phyloP scores from a whole-genome alignment of 257 asterid genomes.

The Solanum ossicruentum region DNA sequence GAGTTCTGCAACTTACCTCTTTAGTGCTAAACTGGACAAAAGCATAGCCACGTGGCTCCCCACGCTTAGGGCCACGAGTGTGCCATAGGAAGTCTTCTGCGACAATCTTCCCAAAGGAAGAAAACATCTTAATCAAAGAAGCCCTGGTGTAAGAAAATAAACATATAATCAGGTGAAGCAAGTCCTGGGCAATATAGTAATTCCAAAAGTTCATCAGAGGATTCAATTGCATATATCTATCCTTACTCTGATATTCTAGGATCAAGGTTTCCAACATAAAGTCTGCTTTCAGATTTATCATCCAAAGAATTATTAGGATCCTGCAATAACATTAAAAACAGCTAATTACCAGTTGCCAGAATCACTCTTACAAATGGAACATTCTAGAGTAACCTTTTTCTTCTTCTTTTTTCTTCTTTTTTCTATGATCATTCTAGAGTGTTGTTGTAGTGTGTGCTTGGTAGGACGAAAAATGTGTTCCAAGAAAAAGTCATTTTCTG shows the following conservation, averaged over 20 bases:
- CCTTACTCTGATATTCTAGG: slow-evolving; percentile 71
- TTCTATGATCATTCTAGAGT: neutral
- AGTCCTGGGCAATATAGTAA: neutral
- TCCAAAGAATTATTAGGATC: slow-evolving; percentile 24
- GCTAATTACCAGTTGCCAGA: neutral
- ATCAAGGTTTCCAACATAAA: slow-evolving; percentile 82
- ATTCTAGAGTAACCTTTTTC: neutral
- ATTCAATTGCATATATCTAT: neutral
- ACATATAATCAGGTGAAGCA: neutral
- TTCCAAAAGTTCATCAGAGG: neutral
- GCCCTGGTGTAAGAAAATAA: slow-evolving; percentile 36
- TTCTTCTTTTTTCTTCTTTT: neutral
- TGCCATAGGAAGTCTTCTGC: slow-evolving; percentile 96
- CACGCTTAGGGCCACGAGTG: slow-evolving; percentile 85
- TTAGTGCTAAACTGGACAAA: slow-evolving; percentile 72
- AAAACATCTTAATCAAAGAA: slow-evolving; percentile 73
- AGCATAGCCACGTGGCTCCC: slow-evolving; percentile 70
- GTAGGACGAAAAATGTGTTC: neutral
- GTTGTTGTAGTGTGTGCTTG: neutral
- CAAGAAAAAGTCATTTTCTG: neutral
- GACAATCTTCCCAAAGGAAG: slow-evolving; percentile 60
- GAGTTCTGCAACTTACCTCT: slow-evolving; percentile 47
- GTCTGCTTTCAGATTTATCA: slow-evolving; percentile 58
- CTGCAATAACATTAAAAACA: slow-evolving; percentile 18
- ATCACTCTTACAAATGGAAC: neutral